These are phyloP conservation scores for Globisporangium nunn DNA, from an alignment of 352 stramenopile genomes.

Conservation along the genomic window DNA sequence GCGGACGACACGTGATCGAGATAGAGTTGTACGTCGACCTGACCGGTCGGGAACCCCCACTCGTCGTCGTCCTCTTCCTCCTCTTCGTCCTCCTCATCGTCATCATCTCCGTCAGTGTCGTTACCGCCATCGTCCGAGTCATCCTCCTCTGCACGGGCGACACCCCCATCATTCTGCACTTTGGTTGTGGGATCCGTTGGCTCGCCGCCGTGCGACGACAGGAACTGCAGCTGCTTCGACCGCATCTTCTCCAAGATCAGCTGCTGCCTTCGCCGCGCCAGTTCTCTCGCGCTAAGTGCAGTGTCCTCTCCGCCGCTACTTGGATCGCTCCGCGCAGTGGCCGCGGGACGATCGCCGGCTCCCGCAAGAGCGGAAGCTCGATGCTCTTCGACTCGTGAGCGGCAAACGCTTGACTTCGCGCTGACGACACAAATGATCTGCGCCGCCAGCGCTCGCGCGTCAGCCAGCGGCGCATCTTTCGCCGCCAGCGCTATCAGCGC, in stretches of 20 bases:
- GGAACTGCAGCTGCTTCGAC: conserved; percentile 67
- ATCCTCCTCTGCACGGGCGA: not conserved
- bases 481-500: conserved; percentile 6
- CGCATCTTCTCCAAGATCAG: conserved; percentile 68
- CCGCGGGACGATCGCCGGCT: not conserved
- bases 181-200: not conserved
- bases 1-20: conserved; percentile 59
- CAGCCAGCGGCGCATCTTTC: conserved; percentile 5
- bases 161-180: not conserved
- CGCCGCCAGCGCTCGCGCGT: conserved; percentile 6
- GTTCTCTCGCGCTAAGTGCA: conserved; percentile 33
- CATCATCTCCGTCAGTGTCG: conserved; percentile 12
- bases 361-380: not conserved
- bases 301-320: conserved; percentile 12
- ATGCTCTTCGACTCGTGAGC: not conserved
- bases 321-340: not conserved
- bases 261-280: conserved; percentile 55
- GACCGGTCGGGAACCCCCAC: conserved; percentile 74
- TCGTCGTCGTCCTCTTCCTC: conserved; percentile 65
- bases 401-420: conserved; percentile 10
- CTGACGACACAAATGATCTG: conserved; percentile 9
- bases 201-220: conserved; percentile 29
- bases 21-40: conserved; percentile 60
- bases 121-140: not conserved
- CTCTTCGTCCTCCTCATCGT: conserved; percentile 48